Conservation (phyloP, 2,329 filamentous ascomycete species). For the Pyrenophora teres region DNA sequence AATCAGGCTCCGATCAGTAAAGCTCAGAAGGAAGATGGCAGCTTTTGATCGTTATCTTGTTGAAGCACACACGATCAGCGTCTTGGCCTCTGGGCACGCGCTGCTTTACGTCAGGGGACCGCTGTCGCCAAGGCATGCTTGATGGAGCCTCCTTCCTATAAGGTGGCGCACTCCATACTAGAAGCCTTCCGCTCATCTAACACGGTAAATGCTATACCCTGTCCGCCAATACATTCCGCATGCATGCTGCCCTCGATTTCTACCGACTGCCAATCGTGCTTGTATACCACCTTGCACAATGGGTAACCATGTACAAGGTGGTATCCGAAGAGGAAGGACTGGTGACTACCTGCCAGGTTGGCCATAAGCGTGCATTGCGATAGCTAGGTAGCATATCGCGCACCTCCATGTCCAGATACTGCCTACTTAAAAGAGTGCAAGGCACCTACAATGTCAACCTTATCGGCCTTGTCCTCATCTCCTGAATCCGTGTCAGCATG, state of each 20-base stretch:
- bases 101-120: constrained; percentile 5
- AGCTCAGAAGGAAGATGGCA: no score
- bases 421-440: constrained; percentile 28
- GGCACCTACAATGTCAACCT: neutral
- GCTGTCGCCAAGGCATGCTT: constrained; percentile 35
- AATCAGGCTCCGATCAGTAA: no score
- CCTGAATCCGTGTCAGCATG: constrained; percentile 26
- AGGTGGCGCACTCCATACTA: constrained; percentile 22
- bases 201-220: constrained; percentile 34
- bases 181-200: constrained; percentile 41
- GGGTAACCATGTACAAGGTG: constrained; percentile 18
- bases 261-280: constrained; percentile 28
- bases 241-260: constrained; percentile 22
- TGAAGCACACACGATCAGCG: constrained; percentile 19
- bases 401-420: constrained; percentile 12
- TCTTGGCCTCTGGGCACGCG: constrained; percentile 23
- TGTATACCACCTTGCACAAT: constrained; percentile 16
- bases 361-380: constrained; percentile 22
- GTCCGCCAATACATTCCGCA: constrained; percentile 24
- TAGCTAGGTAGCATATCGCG: constrained; percentile 12
- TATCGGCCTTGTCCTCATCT: constrained; percentile 4
- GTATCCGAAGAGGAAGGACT: constrained; percentile 35
- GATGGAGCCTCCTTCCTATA: constrained; percentile 43
- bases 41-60: constrained; percentile 15
- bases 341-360: constrained; percentile 36